Evolutionary conservation across 192 early-diverging fungal genomes (phyloP), one percentile per base, ranked within the genome.

Genomic region (Entomortierella parvispora): DNA sequence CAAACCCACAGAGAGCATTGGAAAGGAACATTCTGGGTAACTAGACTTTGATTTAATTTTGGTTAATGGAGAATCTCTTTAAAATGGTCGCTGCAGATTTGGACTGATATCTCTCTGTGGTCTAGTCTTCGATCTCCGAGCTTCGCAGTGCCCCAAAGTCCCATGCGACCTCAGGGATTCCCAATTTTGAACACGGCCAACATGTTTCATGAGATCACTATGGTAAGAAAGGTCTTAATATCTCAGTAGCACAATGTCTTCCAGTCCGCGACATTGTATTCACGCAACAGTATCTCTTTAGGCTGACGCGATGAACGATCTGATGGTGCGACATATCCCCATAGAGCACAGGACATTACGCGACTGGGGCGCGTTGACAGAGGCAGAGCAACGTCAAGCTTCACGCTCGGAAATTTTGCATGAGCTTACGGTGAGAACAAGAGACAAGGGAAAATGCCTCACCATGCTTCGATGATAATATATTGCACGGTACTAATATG

Each of bases 131-230:
- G 47, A 12, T 77, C 74, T 12, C 74, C 74, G 4, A 65, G 51
- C 8, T 77, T 64, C 26, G 59, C 54, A 20, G 45, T 68, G 11
- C 66, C 74, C 15, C 59, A 49, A 32, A 77, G 65, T 25, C 65
- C 65, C 7, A 64, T 68, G 55, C 48, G 74, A 8, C 53, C 29
- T 10, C 65, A 77, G 45, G 66, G 74, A 5, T 62, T 64, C 20
- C 74, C 65, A 11, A 29, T 64, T 6, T 34, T 77, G 22, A 77
- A 68, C 61, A 7, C 54, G 4, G 47, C 37, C 10, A 63, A 34
- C 14, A 74, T 82, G 34, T 86, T 86, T 43, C 83, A 86, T 64
- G 85, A 86, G 58, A 86, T 86, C 40, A 81, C 81, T 8, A 77
- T 76, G 66, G 85, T 84, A 80, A 44, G 65, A n/a, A n/a, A n/a